phyloP scores from a whole-genome alignment of 805 yeast species.

The Metschnikowia cerradonensis region DNA sequence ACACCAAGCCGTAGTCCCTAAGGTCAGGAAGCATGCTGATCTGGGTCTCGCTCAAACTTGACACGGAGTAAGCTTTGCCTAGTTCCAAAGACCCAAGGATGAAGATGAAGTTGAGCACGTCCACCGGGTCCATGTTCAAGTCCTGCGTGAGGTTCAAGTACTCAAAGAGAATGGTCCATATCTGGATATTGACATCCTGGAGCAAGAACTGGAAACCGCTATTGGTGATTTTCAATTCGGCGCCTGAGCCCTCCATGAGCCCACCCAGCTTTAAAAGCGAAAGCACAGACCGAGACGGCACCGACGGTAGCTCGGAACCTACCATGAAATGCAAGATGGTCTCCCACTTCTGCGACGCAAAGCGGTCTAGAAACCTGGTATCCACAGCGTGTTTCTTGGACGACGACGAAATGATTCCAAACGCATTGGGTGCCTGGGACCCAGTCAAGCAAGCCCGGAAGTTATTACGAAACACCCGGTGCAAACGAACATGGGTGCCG shows the following conservation, averaged over 20 bases:
- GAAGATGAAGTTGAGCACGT: constrained; percentile 88
- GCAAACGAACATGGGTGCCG: constrained; percentile 49
- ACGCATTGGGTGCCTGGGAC: constrained; percentile 58
- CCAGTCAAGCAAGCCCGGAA: constrained; percentile 85
- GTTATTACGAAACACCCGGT: constrained; percentile 69
- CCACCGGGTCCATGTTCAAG: constrained; percentile 91
- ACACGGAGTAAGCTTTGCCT: constrained; percentile 77
- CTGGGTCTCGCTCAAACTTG: constrained; percentile 75
- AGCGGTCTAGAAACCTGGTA: constrained; percentile 64
- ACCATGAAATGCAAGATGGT: constrained; percentile 95
- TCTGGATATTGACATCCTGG: constrained; percentile 90
- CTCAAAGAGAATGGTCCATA: constrained; percentile 88
- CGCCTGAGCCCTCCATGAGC: constrained; percentile 67
- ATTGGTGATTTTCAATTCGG: constrained; percentile 68
- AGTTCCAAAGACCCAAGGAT: constrained; percentile 89
- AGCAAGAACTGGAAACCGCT: constrained; percentile 90
- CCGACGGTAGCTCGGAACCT: constrained; percentile 73
- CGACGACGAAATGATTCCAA: constrained; percentile 63
- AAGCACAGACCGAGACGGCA: constrained; percentile 74
- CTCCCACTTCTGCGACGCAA: constrained; percentile 91
- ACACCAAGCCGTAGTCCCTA: constrained; percentile 86
- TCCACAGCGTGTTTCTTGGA: constrained; percentile 56
- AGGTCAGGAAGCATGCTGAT: constrained; percentile 82
- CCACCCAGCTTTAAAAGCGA: constrained; percentile 74
- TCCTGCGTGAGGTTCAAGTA: constrained; percentile 82